phyloP scores from a whole-genome alignment of 805 yeast species.

The Blastobotrys peoriensis region DNA sequence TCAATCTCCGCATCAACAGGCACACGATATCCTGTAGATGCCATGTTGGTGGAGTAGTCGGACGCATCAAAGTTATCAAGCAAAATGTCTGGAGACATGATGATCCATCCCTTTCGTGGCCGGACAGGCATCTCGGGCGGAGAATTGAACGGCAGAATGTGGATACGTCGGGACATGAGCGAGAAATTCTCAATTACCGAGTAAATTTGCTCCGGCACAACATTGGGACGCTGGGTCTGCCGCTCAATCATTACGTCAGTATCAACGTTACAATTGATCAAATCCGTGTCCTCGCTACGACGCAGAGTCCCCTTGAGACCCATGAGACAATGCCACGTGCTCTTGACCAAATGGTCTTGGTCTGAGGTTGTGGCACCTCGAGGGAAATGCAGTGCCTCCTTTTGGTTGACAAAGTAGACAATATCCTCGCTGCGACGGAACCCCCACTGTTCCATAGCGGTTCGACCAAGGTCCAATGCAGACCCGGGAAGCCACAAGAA shows the following conservation, averaged over 20 bases:
- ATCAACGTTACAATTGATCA: constrained; percentile 88
- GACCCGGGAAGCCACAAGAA: constrained; percentile 84
- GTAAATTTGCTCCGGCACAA: constrained; percentile 73
- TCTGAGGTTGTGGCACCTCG: constrained; percentile 37
- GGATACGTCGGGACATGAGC: constrained; percentile 72
- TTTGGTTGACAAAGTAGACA: constrained; percentile 69
- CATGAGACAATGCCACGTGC: constrained; percentile 97
- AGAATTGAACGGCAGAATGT: constrained; percentile 70
- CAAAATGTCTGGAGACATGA: constrained; percentile 77
- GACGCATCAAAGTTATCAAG: constrained; percentile 59
- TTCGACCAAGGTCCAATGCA: constrained; percentile 52
- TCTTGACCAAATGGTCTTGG: constrained; percentile 48
- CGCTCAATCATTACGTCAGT: constrained; percentile 77
- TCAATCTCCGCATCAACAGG: constrained; percentile 74
- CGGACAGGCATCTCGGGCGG: constrained; percentile 53
- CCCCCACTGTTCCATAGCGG: constrained; percentile 46
- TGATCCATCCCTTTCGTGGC: constrained; percentile 86
- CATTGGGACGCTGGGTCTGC: constrained; percentile 25
- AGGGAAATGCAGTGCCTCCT: constrained; percentile 61
- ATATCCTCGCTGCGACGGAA: constrained; percentile 88
- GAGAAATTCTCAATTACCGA: constrained; percentile 84
- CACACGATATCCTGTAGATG: constrained; percentile 45
- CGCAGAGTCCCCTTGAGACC: constrained; percentile 93
- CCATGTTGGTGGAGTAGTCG: constrained; percentile 41
- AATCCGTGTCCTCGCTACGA: constrained; percentile 72